Evolutionary conservation across 192 early-diverging fungal genomes (phyloP).

Genomic region (Podila epicladia): DNA sequence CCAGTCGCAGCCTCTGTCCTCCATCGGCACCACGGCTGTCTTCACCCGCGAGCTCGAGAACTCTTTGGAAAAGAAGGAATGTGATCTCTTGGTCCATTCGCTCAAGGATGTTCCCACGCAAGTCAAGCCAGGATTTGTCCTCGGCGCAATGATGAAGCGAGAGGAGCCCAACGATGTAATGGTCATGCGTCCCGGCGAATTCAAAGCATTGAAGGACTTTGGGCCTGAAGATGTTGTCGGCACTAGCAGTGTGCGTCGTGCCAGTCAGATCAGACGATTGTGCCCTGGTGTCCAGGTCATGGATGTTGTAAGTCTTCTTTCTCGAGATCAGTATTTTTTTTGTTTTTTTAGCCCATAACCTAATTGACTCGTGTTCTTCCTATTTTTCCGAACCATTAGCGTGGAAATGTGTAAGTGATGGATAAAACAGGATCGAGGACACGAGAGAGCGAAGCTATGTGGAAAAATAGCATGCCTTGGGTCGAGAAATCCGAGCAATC

Average conservation of each 20-base stretch:
- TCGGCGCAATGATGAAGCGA: slow-evolving; percentile 87
- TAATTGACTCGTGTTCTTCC: not conserved
- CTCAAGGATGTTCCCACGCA: slow-evolving; percentile 94
- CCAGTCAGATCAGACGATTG: slow-evolving; percentile 82
- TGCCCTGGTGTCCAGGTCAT: slow-evolving; percentile 82
- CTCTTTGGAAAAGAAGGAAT: slow-evolving; percentile 68
- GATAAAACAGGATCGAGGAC: not conserved
- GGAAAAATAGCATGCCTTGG: too few relatives aligned
- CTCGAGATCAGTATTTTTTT: slow-evolving; percentile 8
- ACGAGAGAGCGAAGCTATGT: too few relatives aligned
- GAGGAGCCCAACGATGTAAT: slow-evolving; percentile 93
- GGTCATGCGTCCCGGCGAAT: slow-evolving; percentile 63
- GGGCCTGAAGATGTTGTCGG: slow-evolving; percentile 83
- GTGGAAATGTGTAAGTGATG: slow-evolving; percentile 36
- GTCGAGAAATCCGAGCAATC: too few relatives aligned
- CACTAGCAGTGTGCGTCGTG: slow-evolving; percentile 87
- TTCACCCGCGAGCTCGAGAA: slow-evolving; percentile 94
- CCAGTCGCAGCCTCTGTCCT: slow-evolving; percentile 82
- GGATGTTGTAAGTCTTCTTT: slow-evolving; percentile 71
- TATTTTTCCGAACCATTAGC: slow-evolving; percentile 6
- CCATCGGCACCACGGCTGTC: slow-evolving; percentile 91
- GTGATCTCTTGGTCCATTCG: slow-evolving; percentile 93
- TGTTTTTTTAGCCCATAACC: not conserved
- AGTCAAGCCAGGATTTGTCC: slow-evolving; percentile 80
- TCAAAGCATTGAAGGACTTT: slow-evolving; percentile 67